Conservation (phyloP, 768 basidiomycete species). For the Suillus decipiens region DNA sequence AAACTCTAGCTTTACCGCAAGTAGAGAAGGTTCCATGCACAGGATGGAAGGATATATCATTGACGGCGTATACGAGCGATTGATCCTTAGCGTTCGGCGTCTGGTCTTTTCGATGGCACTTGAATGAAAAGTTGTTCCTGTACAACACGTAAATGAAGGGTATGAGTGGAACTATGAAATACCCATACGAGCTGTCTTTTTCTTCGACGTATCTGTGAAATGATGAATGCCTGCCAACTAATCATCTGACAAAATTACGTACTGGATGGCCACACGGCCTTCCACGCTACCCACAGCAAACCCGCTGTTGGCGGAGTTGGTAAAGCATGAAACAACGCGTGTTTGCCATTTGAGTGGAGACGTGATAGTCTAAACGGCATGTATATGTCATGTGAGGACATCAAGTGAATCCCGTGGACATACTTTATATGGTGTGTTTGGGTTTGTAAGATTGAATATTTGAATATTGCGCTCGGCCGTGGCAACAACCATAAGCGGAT, state of each 20-base stretch:
- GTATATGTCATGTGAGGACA: slow-evolving; percentile 7
- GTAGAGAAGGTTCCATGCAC: slow-evolving; percentile 85
- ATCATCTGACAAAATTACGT: slow-evolving; percentile 35
- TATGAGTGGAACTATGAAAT: background rate
- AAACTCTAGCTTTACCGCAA: slow-evolving; percentile 48
- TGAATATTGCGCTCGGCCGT: slow-evolving; percentile 92
- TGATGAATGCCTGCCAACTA: background rate
- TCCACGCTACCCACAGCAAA: slow-evolving; percentile 88
- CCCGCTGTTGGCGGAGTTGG: slow-evolving; percentile 61
- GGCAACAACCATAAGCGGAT: slow-evolving; percentile 86
- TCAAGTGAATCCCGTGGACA: slow-evolving; percentile 16
- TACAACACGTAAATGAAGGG: slow-evolving; percentile 3
- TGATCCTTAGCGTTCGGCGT: slow-evolving; percentile 60
- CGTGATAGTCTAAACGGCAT: slow-evolving; percentile 56
- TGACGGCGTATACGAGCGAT: slow-evolving; percentile 78
- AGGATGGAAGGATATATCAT: slow-evolving; percentile 85
- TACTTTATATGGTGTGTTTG: slow-evolving; percentile 78
- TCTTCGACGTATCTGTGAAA: slow-evolving; percentile 77
- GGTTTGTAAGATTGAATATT: slow-evolving; percentile 85
- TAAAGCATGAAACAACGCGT: slow-evolving; percentile 82
- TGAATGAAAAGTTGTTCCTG: slow-evolving; percentile 87
- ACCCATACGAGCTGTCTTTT: slow-evolving; percentile 68
- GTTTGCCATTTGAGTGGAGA: slow-evolving; percentile 96
- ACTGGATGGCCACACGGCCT: slow-evolving; percentile 96
- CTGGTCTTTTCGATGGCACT: slow-evolving; percentile 69